Evolutionary conservation across 2,329 filamentous ascomycete species (phyloP).

Genomic region (Amauroascus niger): DNA sequence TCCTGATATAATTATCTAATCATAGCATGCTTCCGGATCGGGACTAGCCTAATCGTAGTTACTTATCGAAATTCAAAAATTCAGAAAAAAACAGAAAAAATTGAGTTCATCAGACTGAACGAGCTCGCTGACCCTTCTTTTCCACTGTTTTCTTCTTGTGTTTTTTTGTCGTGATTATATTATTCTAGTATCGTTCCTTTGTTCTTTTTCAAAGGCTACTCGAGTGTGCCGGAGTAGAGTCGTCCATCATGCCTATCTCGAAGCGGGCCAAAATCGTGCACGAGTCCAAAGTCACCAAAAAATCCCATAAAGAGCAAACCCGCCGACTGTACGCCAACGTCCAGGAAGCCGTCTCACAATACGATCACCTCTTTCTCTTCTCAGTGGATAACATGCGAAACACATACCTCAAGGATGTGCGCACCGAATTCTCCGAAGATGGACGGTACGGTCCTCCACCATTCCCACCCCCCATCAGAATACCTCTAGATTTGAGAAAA

Average conservation of each 20-base stretch:
- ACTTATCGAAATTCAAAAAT: slow-evolving; percentile 26
- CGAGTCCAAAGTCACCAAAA: slow-evolving; percentile 85
- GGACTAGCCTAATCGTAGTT: slow-evolving; percentile 31
- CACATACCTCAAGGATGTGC: slow-evolving; percentile 84
- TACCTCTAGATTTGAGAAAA: too few species aligned
- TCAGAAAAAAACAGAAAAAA: slow-evolving; percentile 16
- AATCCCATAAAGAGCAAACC: slow-evolving; percentile 79
- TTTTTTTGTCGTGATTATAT: background rate
- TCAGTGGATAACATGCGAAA: slow-evolving; percentile 96
- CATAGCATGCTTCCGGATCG: slow-evolving; percentile 28
- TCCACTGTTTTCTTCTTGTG: background rate
- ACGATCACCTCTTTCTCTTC: slow-evolving; percentile 89
- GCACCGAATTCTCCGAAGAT: slow-evolving; percentile 60
- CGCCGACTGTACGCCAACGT: slow-evolving; percentile 81
- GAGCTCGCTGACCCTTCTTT: background rate
- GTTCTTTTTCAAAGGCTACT: too few species aligned
- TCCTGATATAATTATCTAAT: slow-evolving; percentile 12
- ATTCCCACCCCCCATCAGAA: too few species aligned
- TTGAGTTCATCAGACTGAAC: slow-evolving; percentile 3
- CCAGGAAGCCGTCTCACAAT: slow-evolving; percentile 71
- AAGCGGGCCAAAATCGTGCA: slow-evolving; percentile 85
- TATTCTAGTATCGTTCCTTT: background rate
- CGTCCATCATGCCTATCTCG: slow-evolving; percentile 72
- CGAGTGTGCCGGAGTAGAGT: background rate
- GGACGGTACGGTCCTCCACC: slow-evolving; percentile 57